phyloP scores from a whole-genome alignment of 192 early-diverging fungal species.

The Gigaspora rosea region DNA sequence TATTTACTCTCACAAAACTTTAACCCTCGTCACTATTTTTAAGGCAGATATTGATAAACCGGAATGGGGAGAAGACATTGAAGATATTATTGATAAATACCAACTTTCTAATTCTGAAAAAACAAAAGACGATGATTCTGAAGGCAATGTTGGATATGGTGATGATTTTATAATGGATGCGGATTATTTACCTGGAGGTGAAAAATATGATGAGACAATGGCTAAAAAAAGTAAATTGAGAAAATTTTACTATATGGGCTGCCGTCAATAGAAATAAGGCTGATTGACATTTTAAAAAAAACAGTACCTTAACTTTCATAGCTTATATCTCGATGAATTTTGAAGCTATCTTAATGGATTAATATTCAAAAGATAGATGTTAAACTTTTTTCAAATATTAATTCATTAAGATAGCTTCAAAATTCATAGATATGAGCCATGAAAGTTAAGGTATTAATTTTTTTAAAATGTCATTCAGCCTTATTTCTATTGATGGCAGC shows the following conservation, averaged over 20 bases:
- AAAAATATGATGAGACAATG: slow-evolving; percentile 50
- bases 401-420: no score
- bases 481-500: no score
- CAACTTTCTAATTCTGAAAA: slow-evolving; percentile 64
- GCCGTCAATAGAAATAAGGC: no score
- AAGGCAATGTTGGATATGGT: slow-evolving; percentile 41
- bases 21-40: background rate
- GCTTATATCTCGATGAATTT: no score
- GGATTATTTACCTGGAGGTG: slow-evolving; percentile 79
- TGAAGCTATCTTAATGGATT: no score
- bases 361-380: no score
- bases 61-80: slow-evolving; percentile 83
- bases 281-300: no score
- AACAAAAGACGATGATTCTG: slow-evolving; percentile 31
- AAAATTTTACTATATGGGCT: background rate
- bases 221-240: slow-evolving; percentile 28
- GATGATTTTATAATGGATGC: slow-evolving; percentile 85
- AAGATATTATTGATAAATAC: background rate
- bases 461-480: slow-evolving; percentile 17
- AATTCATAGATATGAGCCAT: no score
- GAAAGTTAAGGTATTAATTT: no score
- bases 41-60: slow-evolving; percentile 73
- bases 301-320: no score
- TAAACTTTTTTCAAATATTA: no score
- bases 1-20: background rate